phyloP scores from a whole-genome alignment of 1,284 basidiomycete species.

The Pseudozyma sp. region DNA sequence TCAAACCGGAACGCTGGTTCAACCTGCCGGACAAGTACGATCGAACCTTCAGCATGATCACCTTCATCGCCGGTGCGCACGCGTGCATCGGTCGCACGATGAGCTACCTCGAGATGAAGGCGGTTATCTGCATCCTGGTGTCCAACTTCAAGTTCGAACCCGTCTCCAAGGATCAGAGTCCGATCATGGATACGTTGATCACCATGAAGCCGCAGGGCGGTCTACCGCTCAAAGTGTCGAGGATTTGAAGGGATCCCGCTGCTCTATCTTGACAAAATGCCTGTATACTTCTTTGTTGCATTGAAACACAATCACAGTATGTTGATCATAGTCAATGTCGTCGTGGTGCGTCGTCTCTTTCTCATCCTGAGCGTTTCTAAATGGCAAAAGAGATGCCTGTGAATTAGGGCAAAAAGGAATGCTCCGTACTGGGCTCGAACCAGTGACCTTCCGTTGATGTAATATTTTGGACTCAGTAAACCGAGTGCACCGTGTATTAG shows the following conservation, averaged over 20 bases:
- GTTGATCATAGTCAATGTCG: too few relatives aligned
- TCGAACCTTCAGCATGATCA: constrained; percentile 48
- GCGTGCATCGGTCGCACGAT: constrained; percentile 59
- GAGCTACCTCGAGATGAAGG: constrained; percentile 59
- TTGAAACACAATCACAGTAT: not conserved
- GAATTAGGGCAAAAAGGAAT: constrained; percentile 12
- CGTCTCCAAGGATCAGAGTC: constrained; percentile 29
- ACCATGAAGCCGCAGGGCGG: constrained; percentile 60
- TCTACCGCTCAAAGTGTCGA: constrained; percentile 40
- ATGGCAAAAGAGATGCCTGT: too few relatives aligned
- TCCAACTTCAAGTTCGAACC: constrained; percentile 55
- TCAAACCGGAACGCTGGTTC: constrained; percentile 59
- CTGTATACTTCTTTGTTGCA: too few relatives aligned
- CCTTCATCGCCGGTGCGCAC: constrained; percentile 60
- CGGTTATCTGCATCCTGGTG: constrained; percentile 49
- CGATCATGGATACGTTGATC: constrained; percentile 49
- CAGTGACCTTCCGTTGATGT: constrained; percentile 54
- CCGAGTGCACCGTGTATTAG: constrained; percentile 38
- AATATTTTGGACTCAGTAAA: constrained; percentile 17
- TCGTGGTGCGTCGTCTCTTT: too few relatives aligned
- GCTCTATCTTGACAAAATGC: too few relatives aligned
- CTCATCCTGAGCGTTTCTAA: too few relatives aligned
- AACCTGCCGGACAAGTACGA: constrained; percentile 58
- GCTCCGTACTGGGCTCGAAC: constrained; percentile 57
- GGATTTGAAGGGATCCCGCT: constrained; percentile 2